Conservation (phyloP, 306 rosid genomes). For the Chamaecrista fasciculata region DNA sequence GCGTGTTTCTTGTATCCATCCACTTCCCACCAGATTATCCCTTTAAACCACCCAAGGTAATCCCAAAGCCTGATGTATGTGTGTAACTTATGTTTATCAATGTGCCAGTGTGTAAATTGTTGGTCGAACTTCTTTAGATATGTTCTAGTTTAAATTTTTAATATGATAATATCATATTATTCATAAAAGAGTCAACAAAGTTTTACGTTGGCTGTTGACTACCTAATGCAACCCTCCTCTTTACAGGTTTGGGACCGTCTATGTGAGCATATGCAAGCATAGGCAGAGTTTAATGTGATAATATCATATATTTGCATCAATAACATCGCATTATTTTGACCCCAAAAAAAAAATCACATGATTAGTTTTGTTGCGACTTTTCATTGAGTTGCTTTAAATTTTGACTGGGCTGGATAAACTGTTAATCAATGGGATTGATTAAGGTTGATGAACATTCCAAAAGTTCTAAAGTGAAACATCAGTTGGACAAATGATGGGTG, state of each 20-base stretch:
- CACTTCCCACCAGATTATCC: constrained; percentile 66
- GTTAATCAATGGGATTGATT: neutral
- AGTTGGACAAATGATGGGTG: neutral
- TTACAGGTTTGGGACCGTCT: too few relatives aligned
- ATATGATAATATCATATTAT: too few relatives aligned
- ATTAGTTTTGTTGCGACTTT: neutral
- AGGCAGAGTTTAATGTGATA: too few relatives aligned
- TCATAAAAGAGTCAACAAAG: too few relatives aligned
- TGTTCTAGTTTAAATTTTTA: neutral
- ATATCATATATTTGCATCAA: neutral
- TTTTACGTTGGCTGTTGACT: too few relatives aligned
- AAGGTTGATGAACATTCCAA: neutral
- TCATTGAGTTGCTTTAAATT: neutral
- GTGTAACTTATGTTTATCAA: neutral
- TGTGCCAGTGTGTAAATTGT: neutral
- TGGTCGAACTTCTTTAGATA: neutral
- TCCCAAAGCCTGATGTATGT: neutral
- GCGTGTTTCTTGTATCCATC: constrained; percentile 57
- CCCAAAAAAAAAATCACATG: too few relatives aligned
- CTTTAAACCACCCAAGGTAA: constrained; percentile 61
- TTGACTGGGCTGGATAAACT: neutral
- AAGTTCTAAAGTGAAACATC: neutral
- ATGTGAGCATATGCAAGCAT: too few relatives aligned
- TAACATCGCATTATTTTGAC: neutral
- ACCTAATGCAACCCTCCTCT: too few relatives aligned